Evolutionary conservation across 2,329 filamentous ascomycete species (phyloP), one percentile per base, ranked within the genome.

Genomic region (Colletotrichum sp.): DNA sequence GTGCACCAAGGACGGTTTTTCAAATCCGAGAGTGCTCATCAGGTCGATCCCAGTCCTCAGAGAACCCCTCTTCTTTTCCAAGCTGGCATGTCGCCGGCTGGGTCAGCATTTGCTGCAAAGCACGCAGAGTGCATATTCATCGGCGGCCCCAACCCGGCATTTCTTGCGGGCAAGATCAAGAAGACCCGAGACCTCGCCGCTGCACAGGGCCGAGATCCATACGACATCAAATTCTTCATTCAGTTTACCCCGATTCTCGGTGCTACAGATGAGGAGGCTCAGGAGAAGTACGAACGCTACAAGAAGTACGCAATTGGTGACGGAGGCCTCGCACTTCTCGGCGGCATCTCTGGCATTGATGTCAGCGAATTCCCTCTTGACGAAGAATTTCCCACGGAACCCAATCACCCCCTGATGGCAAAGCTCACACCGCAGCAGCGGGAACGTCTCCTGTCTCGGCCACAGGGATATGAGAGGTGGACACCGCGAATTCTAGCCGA

Each of bases 321-420:
- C 12, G 81, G 80, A 21, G 79, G 77, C 0, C 78, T 82, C 2
- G 80, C 81, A 5, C 79, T 79, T 15, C 81, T 81, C 75, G 76
- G 75, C 16, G 79, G 79, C 52, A 80, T 77, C 68, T 80, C 79
- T 6, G 80, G 80, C 62, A 77, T 81, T 28, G 81, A 82, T 69
- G 69, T 82, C 8, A 59, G 68, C 30, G 26, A 55, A n/a, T 81
- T 78, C 44, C 77, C 66, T 32, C 75, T 79, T 9, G 81, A 82
- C 69, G 78, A 81, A 36, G 72, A 71, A 30, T 80, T 81, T 30
- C 30, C 21, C 5, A 62, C 49, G n/a, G 63, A 66, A 18, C 57
- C 69, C 26, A 32, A 65, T 32, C 75, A 77, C 32, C 62, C 72
- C 8, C 34, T 77, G 9, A 36, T 73, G 52, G 52, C 75, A 12